phyloP scores from a whole-genome alignment of 2,329 filamentous ascomycete species.

The Fusarium camptoceras region DNA sequence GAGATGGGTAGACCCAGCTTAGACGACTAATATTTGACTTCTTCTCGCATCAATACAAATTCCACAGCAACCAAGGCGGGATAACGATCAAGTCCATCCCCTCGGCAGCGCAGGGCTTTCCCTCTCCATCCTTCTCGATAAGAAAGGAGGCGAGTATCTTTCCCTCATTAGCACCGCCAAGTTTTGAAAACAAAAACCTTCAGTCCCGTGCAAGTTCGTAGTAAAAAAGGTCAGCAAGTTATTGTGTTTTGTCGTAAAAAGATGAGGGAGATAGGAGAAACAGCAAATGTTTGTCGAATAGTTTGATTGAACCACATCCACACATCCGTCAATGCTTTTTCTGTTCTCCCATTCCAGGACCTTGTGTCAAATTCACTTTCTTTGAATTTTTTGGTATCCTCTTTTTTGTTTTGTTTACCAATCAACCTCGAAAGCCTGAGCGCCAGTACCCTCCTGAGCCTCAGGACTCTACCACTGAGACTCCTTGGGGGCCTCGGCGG shows the following conservation, averaged over 20 bases:
- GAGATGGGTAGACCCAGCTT: constrained; percentile 36
- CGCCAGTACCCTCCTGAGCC: constrained; percentile 22
- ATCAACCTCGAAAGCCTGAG: constrained; percentile 1
- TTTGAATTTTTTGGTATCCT: constrained; percentile 37
- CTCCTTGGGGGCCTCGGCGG: constrained; percentile 66
- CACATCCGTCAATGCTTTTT: constrained; percentile 39
- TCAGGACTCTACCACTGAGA: constrained; percentile 62
- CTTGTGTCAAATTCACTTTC: constrained; percentile 20
- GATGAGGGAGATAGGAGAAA: constrained; percentile 24
- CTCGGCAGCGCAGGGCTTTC: constrained; percentile 97
- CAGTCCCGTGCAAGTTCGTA: constrained; percentile 29
- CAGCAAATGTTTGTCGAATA: constrained; percentile 43
- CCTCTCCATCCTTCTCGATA: constrained; percentile 67
- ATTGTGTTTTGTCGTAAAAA: constrained; percentile 28
- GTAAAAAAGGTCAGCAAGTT: constrained; percentile 10
- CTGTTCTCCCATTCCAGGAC: constrained; percentile 28
- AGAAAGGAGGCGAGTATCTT: constrained; percentile 81
- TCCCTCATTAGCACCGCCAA: constrained; percentile 96
- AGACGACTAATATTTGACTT: constrained; percentile 44
- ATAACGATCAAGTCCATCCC: constrained; percentile 91
- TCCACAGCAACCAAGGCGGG: constrained; percentile 61
- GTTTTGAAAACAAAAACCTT: constrained; percentile 58
- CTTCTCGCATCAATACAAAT: constrained; percentile 45
- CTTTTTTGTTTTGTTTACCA: constrained; percentile 40
- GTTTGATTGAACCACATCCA: constrained; percentile 44